These are phyloP conservation scores for Platismatia glauca DNA, from an alignment of 495 filamentous ascomycete species.

Conservation along the genomic window DNA sequence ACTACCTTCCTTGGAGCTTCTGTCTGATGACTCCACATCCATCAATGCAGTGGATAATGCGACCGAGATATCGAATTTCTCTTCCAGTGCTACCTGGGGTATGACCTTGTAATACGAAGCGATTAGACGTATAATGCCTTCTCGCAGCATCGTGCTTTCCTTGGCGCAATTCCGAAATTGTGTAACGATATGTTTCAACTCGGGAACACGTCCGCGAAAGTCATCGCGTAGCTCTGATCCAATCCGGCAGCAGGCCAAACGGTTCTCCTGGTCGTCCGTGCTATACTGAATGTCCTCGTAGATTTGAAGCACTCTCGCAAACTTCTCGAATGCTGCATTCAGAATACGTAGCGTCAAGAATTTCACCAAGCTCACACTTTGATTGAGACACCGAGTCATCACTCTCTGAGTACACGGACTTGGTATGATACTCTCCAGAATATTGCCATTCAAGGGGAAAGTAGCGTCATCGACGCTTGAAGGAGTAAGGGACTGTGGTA, in stretches of 20 bases:
- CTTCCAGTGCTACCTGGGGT: slow-evolving; percentile 68
- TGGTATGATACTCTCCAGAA: slow-evolving; percentile 83
- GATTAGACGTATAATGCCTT: slow-evolving; percentile 65
- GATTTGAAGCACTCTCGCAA: slow-evolving; percentile 48
- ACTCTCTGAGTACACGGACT: slow-evolving; percentile 67
- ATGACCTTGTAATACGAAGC: slow-evolving; percentile 71
- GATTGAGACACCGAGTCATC: slow-evolving; percentile 66
- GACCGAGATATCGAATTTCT: slow-evolving; percentile 77
- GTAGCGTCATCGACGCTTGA: slow-evolving; percentile 9
- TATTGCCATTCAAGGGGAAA: slow-evolving; percentile 56
- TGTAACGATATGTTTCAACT: slow-evolving; percentile 64
- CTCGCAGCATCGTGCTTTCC: slow-evolving; percentile 64
- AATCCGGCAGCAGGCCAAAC: slow-evolving; percentile 51
- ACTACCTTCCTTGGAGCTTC: slow-evolving; percentile 38
- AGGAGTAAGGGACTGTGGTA: slow-evolving; percentile 37
- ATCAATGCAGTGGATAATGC: slow-evolving; percentile 58
- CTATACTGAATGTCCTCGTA: slow-evolving; percentile 26
- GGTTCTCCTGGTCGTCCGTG: background rate
- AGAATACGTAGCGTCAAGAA: slow-evolving; percentile 77
- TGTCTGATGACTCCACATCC: slow-evolving; percentile 31
- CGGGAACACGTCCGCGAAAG: slow-evolving; percentile 70
- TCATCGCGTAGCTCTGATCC: slow-evolving; percentile 54
- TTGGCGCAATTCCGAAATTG: slow-evolving; percentile 56
- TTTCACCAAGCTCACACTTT: slow-evolving; percentile 63
- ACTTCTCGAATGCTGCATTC: slow-evolving; percentile 67